phyloP scores from a whole-genome alignment of 2,329 filamentous ascomycete genomes.

The Emmonsia crescens region DNA sequence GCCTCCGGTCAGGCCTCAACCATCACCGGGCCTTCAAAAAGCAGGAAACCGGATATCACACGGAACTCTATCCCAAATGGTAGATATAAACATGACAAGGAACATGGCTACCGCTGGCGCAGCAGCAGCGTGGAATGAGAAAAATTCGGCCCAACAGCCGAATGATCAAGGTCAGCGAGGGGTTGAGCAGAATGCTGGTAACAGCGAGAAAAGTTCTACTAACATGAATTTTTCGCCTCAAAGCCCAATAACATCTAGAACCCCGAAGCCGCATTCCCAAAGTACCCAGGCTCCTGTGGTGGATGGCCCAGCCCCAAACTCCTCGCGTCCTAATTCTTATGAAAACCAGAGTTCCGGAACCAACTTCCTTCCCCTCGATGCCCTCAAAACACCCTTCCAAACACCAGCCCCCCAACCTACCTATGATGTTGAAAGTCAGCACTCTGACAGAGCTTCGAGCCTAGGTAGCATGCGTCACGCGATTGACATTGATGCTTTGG shows the following conservation, averaged over 20 bases:
- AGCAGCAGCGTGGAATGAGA: constrained; percentile 30
- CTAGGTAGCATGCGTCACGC: constrained; percentile 33
- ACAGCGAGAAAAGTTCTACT: constrained; percentile 22
- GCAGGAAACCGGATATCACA: constrained; percentile 76
- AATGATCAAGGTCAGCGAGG: constrained; percentile 29
- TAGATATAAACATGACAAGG: constrained; percentile 52
- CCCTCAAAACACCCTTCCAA: constrained; percentile 19
- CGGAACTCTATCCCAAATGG: constrained; percentile 70
- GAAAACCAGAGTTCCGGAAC: neutral
- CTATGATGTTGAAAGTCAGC: constrained; percentile 13
- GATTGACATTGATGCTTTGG: constrained; percentile 41
- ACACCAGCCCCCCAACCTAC: constrained; percentile 39
- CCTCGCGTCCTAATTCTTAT: constrained; percentile 9
- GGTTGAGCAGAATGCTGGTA: constrained; percentile 28
- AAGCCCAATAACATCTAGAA: constrained; percentile 7
- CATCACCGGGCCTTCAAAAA: constrained; percentile 65
- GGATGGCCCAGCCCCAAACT: neutral
- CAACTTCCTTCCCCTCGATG: constrained; percentile 1
- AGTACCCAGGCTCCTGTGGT: neutral
- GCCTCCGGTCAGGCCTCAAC: constrained; percentile 58
- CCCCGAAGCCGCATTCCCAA: neutral
- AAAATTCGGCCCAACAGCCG: constrained; percentile 18
- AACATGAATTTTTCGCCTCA: constrained; percentile 17
- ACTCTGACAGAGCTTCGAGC: constrained; percentile 25
- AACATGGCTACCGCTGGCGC: constrained; percentile 28